These are phyloP conservation scores for Fomitopsis palustris DNA, from an alignment of 1,284 basidiomycete species.

Conservation along the genomic window DNA sequence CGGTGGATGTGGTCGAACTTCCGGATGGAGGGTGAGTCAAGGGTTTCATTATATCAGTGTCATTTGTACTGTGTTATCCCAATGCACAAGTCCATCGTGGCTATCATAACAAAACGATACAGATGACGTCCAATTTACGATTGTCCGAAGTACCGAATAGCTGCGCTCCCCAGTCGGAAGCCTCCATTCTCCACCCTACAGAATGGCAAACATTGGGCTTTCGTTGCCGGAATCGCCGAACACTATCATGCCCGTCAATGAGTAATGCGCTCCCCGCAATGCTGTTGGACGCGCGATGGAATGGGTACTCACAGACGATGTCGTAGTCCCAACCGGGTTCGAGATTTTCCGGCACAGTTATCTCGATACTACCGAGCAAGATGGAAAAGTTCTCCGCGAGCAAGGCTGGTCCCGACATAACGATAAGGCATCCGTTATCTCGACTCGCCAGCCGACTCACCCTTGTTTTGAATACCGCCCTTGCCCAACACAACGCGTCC, in stretches of 20 bases:
- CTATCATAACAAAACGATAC: too few relatives aligned
- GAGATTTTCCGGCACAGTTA: constrained; percentile 28
- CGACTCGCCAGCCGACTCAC: constrained; percentile 18
- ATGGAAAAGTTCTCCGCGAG: constrained; percentile 41
- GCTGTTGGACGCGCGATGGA: background rate
- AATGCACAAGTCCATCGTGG: too few relatives aligned
- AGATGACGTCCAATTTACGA: too few relatives aligned
- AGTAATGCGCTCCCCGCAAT: background rate
- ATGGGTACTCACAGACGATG: constrained; percentile 25
- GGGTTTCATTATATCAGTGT: too few relatives aligned
- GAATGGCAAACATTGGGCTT: constrained; percentile 29
- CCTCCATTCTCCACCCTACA: background rate
- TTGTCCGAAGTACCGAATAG: background rate
- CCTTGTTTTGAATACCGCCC: constrained; percentile 26
- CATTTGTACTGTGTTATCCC: too few relatives aligned
- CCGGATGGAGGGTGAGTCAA: too few relatives aligned
- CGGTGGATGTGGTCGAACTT: too few relatives aligned
- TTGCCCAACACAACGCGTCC: constrained; percentile 41
- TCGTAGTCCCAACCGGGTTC: constrained; percentile 23
- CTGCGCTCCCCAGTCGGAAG: background rate
- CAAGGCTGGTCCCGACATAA: constrained; percentile 10
- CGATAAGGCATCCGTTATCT: background rate
- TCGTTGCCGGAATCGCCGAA: constrained; percentile 35
- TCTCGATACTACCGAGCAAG: constrained; percentile 30
- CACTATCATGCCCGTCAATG: constrained; percentile 15